These are phyloP conservation scores for Magnusiomyces paraingens DNA, from an alignment of 1,139 yeast genomes.

Conservation along the genomic window DNA sequence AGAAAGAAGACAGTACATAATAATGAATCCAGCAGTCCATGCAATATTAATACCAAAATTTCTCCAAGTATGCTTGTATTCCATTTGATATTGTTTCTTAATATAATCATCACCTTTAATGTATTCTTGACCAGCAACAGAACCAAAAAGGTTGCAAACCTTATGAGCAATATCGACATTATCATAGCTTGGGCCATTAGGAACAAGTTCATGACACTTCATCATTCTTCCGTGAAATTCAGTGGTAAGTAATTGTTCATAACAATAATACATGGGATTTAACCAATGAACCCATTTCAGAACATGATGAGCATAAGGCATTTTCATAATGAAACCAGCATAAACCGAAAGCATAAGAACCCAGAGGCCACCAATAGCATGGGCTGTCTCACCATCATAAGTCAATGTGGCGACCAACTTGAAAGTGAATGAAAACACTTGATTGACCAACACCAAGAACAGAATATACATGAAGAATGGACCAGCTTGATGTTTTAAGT, in stretches of 20 bases:
- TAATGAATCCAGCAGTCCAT: constrained; percentile 46
- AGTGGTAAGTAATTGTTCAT: constrained; percentile 51
- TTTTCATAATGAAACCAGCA: constrained; percentile 55
- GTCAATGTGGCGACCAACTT: constrained; percentile 52
- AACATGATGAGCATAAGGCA: constrained; percentile 57
- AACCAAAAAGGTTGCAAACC: constrained; percentile 45
- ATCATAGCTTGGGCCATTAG: constrained; percentile 47
- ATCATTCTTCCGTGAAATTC: constrained; percentile 49
- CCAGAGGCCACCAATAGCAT: constrained; percentile 53
- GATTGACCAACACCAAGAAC: constrained; percentile 43
- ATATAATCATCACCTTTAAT: constrained; percentile 49
- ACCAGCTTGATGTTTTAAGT: constrained; percentile 53
- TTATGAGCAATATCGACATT: constrained; percentile 37
- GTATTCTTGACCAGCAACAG: constrained; percentile 39
- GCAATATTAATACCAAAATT: constrained; percentile 56
- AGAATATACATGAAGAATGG: constrained; percentile 53
- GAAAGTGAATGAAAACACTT: constrained; percentile 52
- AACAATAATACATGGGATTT: constrained; percentile 52
- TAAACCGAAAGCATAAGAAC: constrained; percentile 49
- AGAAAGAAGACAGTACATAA: constrained; percentile 42
- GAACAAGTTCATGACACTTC: constrained; percentile 43
- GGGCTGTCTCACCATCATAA: constrained; percentile 51
- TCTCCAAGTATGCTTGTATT: constrained; percentile 56
- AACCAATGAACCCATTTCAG: constrained; percentile 55
- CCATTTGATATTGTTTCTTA: constrained; percentile 35